A percentile compares a stretch with the other conserved stretches of the same genome.
Conservation (phyloP, 257 asterid species). For the Nicotiana paniculata region DNA sequence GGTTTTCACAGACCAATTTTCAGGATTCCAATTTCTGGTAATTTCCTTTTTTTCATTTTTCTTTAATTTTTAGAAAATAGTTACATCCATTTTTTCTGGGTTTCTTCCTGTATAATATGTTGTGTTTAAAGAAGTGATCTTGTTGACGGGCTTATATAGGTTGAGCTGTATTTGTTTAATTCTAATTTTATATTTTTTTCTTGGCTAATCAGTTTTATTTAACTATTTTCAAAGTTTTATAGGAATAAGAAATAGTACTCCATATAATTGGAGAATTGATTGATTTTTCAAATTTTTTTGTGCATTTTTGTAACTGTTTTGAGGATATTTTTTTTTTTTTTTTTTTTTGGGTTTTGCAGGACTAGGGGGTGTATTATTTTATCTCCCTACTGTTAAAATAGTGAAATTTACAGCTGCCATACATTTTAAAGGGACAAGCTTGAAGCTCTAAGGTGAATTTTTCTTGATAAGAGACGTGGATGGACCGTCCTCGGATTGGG, state of each 20-base stretch:
- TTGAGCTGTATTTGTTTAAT: not conserved
- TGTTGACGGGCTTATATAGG: not conserved
- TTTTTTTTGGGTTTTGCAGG: not conserved
- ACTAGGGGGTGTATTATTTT: not conserved
- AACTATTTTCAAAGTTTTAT: not conserved
- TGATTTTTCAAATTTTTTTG: not conserved
- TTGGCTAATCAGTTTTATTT: not conserved
- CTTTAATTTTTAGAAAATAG: not conserved
- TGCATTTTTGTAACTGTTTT: not conserved
- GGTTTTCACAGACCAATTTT: not conserved
- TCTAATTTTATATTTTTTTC: not conserved
- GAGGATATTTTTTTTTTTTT: not conserved
- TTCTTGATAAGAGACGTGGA: not conserved
- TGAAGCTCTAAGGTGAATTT: constrained; percentile 4
- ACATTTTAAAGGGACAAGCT: not conserved
- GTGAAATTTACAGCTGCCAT: not conserved
- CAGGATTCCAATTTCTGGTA: not conserved
- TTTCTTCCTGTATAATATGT: not conserved
- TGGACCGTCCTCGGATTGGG: not conserved
- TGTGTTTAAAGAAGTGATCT: not conserved
- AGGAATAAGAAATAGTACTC: not conserved
- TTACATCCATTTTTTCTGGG: not conserved
- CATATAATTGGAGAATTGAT: not conserved
- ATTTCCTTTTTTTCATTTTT: not conserved
- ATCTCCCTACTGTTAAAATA: not conserved